Percentiles rank a stretch among this genome's conserved stretches.
These are phyloP conservation scores for Globisporangium viniferum DNA, from an alignment of 352 stramenopile species.

Conservation along the genomic window DNA sequence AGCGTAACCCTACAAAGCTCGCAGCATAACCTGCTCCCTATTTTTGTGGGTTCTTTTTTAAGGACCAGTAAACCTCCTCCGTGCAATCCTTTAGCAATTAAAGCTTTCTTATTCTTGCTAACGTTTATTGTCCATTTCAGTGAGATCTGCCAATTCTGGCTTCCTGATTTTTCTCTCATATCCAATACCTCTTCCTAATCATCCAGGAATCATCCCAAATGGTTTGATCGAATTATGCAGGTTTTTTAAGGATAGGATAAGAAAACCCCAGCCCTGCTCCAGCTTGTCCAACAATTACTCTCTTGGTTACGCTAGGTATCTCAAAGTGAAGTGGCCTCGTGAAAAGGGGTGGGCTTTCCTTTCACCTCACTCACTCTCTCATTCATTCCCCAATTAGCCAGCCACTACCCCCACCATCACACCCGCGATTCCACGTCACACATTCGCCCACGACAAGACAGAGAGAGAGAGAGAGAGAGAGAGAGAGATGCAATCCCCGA, in stretches of 20 bases:
- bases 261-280: not conserved
- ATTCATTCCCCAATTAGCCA: conserved; percentile 14
- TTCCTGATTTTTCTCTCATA: not conserved
- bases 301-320: not conserved
- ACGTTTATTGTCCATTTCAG: not conserved
- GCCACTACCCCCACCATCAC: not conserved
- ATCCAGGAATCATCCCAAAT: not conserved
- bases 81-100: not conserved
- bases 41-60: not conserved
- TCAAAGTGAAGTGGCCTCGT: not conserved
- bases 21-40: not conserved
- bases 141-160: not conserved
- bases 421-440: not conserved
- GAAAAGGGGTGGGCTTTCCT: not conserved
- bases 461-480: not conserved
- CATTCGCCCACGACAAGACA: not conserved
- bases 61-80: not conserved
- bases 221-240: not conserved
- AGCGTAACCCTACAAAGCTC: not conserved
- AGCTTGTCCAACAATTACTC: not conserved
- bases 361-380: not conserved
- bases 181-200: not conserved
- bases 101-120: not conserved
- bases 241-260: not conserved
- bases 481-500: conserved; percentile 47